Evolutionary conservation across 2,329 filamentous ascomycete genomes (phyloP), one percentile per base, ranked within the genome.

Genomic region (Phaeosphaeria sp.): DNA sequence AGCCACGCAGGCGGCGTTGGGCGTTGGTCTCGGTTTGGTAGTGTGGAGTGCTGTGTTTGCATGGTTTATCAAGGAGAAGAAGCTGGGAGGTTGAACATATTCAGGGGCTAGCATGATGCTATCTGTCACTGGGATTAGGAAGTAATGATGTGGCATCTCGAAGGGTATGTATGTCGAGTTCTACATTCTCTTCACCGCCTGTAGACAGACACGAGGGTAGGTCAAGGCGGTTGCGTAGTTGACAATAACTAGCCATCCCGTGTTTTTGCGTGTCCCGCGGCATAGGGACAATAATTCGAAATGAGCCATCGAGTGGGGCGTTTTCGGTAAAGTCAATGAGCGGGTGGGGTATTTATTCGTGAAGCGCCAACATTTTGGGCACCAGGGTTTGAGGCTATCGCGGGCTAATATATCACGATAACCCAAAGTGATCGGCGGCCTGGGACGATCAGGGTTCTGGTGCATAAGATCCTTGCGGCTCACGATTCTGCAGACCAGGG

Each of bases 1-100:
- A 66, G 83, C 85, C 42, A 84, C 81, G 6, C 79, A 81, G 55
- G 79, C 80, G 23, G 83, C 84, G 0, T 83, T 87, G 67, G 77
- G 68, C 1, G 78, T 87, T 30, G 76, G 84, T 69, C 72, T 84
- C 53, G 75, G 69, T 2, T 69, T 87, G n/a, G 82, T 84, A 3
- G 73, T 79, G 43, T 82, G 84, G 47, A 81, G 84, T 33, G 78
- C 79, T 3, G 44, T 80, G 0, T 76, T 74, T 56, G 77, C 79
- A 17, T 82, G 79, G 77, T 80, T 79, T 18, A 80, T 82, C 22
- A 70, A 68, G 49, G 80, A 82, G 66, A 82, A 81, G 63, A 66
- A 60, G 46, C 60, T 79, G 52, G 67, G 61, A 20, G 44, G 55
- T 22, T 52, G 43, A 52, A 18, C n/a, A 36, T 27, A 9, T 27